These are phyloP conservation scores for Talaromyces piceae DNA, from an alignment of 2,329 filamentous ascomycete species.

Conservation along the genomic window DNA sequence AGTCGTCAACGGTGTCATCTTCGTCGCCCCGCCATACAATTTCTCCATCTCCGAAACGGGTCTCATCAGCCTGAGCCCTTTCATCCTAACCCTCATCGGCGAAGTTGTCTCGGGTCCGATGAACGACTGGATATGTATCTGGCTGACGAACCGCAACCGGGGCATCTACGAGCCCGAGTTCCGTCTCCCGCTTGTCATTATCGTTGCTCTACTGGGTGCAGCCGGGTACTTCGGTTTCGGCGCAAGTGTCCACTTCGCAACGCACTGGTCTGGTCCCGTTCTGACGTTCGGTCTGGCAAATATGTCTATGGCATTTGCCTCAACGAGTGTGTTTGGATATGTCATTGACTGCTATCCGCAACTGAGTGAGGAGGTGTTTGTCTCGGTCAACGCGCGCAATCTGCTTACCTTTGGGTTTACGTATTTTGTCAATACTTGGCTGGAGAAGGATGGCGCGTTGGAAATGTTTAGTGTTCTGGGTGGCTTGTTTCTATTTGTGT, in stretches of 20 bases:
- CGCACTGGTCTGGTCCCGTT: conserved; percentile 7
- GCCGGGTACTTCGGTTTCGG: conserved; percentile 10
- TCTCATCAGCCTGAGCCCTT: conserved; percentile 5
- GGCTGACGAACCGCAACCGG: conserved; percentile 7
- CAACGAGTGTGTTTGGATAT: conserved; percentile 7
- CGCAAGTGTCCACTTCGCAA: conserved; percentile 4
- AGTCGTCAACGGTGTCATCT: conserved; percentile 8
- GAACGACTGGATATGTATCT: conserved; percentile 10
- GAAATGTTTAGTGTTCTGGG: conserved; percentile 6
- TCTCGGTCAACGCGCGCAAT: conserved; percentile 8
- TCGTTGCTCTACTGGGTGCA: conserved; percentile 2
- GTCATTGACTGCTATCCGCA: conserved; percentile 8
- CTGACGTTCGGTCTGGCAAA: conserved; percentile 6
- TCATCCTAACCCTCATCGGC: conserved; percentile 7
- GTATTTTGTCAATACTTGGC: conserved; percentile 8
- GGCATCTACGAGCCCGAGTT: conserved; percentile 11
- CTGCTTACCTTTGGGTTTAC: conserved; percentile 8
- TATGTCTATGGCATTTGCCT: conserved; percentile 9
- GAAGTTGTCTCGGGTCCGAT: conserved; percentile 9
- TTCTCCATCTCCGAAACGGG: conserved; percentile 9
- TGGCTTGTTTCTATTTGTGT: conserved; percentile 6
- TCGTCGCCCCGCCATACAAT: conserved; percentile 9
- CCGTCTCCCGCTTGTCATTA: conserved; percentile 2
- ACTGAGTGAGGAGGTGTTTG: conserved; percentile 10
- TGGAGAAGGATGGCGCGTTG: conserved; percentile 2